Percentiles rank a stretch among this genome's conserved stretches.
Evolutionary conservation across 768 basidiomycete genomes (phyloP).

Genomic region (Terana coerulea): DNA sequence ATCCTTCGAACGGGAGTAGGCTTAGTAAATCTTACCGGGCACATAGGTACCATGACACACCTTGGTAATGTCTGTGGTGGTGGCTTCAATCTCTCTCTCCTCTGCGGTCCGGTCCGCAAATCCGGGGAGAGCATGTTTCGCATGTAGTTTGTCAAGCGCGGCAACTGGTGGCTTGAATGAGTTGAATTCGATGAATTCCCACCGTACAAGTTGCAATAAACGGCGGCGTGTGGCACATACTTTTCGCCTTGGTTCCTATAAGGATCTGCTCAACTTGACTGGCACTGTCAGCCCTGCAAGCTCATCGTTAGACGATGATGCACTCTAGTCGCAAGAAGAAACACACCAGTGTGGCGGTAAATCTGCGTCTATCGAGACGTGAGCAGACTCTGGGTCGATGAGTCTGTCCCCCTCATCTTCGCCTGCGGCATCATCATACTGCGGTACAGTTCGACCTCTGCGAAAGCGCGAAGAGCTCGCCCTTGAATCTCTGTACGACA

Average conservation of each 20-base stretch:
- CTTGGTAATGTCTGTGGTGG: slow-evolving; percentile 85
- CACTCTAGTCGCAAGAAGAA: not conserved
- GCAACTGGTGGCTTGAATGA: slow-evolving; percentile 42
- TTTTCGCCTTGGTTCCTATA: slow-evolving; percentile 64
- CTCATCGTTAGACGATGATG: too few species aligned
- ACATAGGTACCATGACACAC: slow-evolving; percentile 33
- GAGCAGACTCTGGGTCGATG: slow-evolving; percentile 44
- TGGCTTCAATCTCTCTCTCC: slow-evolving; percentile 87
- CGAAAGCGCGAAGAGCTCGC: slow-evolving; percentile 41
- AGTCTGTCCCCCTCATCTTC: slow-evolving; percentile 69
- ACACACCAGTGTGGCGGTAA: slow-evolving; percentile 86
- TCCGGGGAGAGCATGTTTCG: slow-evolving; percentile 93
- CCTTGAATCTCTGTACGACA: slow-evolving; percentile 85
- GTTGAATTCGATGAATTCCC: slow-evolving; percentile 10
- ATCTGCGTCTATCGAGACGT: slow-evolving; percentile 50
- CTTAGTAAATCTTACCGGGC: slow-evolving; percentile 3
- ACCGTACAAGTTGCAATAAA: slow-evolving; percentile 5
- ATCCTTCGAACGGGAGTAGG: slow-evolving; percentile 26
- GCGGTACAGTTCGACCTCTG: slow-evolving; percentile 28
- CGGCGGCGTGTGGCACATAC: slow-evolving; percentile 42
- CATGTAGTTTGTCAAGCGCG: slow-evolving; percentile 91
- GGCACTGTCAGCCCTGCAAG: slow-evolving; percentile 81
- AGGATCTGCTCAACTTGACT: slow-evolving; percentile 87
- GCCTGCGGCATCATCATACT: slow-evolving; percentile 45
- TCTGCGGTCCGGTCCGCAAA: slow-evolving; percentile 94